Base-by-base conservation (phyloP, 768 basidiomycete genomes). In the Steccherinum ochraceum region DNA sequence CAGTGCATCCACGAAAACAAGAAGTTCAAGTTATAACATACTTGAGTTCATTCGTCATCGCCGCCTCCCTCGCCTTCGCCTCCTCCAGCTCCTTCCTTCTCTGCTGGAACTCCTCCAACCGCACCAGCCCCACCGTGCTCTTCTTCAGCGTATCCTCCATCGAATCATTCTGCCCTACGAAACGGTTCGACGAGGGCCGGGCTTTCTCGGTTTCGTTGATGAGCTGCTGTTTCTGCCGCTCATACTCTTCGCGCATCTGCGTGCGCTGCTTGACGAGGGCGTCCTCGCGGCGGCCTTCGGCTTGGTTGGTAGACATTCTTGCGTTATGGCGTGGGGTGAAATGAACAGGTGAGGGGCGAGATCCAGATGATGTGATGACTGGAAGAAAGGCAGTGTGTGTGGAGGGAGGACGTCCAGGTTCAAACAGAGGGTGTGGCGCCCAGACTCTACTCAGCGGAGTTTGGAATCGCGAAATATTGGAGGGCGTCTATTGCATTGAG, bases 131-230 rank as follows among this genome's bases (percentile, higher is more conserved):
- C 41, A 98, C 82, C 1, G 95, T 98, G 45, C 77, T 85, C 54
- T 91, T 77, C 75, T 95, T 96, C 46, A 98, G 77, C 5, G 82
- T 78, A 52, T 97, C 95, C 66, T 97, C 95, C 77, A 96, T 83
- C 3, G 89, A 91, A 64, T 97, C 94, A 68, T 90, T 82, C 66
- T 94, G 90, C 1, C 92, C 91, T 30, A 95, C 89, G 67, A 98
- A 98, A 54, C 93, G 87, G 63, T 86, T 84, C 2, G 81, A 70
- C 0, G 90, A 89, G 3, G 93, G 89, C 24, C 92, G 86, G 35
- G 89, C 84, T 67, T 93, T 94, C 72, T 95, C 90, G 2, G 93
- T 93, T 70, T 96, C 93, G 63, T 77, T 81, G 60, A 89, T 83
- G 65, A 93, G 81, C 43, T 77, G 77, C 63, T 86, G 81, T 59